phyloP scores from a whole-genome alignment of 306 rosid genomes.

The Abrus precatorius region DNA sequence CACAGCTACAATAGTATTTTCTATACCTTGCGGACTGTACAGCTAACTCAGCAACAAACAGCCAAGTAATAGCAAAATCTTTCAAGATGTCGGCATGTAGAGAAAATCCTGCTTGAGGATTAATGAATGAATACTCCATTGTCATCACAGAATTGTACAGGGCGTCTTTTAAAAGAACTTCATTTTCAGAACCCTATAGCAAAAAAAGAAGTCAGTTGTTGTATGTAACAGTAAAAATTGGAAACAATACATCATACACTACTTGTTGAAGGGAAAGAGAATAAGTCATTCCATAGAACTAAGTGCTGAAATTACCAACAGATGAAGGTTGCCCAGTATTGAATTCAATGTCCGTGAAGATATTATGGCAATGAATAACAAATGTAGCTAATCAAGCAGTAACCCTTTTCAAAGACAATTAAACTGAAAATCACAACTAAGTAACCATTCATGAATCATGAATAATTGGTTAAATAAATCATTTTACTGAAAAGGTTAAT shows the following conservation, averaged over 20 bases:
- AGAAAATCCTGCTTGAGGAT: conserved; percentile 54
- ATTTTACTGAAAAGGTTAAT: conserved; percentile 33
- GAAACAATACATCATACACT: not conserved
- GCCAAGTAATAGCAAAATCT: conserved; percentile 73
- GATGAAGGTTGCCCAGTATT: conserved; percentile 27
- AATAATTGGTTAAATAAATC: conserved; percentile 32
- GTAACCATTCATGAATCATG: conserved; percentile 39
- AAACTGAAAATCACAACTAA: conserved; percentile 30
- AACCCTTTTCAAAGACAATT: conserved; percentile 36
- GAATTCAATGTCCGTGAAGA: conserved; percentile 37
- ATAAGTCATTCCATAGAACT: conserved; percentile 32
- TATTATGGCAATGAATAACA: conserved; percentile 15
- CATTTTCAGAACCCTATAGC: conserved; percentile 66
- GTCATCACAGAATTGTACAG: conserved; percentile 61
- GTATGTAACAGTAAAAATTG: conserved; percentile 22
- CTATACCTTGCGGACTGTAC: conserved; percentile 71
- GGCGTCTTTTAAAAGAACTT: conserved; percentile 62
- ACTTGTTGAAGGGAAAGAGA: conserved; percentile 30
- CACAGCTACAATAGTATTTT: conserved; percentile 44
- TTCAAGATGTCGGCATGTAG: conserved; percentile 56
- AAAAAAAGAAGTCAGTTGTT: conserved; percentile 43
- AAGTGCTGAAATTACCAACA: conserved; percentile 43
- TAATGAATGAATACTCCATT: conserved; percentile 64
- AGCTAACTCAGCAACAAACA: conserved; percentile 71
- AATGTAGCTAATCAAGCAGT: conserved; percentile 46